These are phyloP conservation scores for Alternaria ventricosa DNA, from an alignment of 2,329 filamentous ascomycete genomes.

Conservation along the genomic window DNA sequence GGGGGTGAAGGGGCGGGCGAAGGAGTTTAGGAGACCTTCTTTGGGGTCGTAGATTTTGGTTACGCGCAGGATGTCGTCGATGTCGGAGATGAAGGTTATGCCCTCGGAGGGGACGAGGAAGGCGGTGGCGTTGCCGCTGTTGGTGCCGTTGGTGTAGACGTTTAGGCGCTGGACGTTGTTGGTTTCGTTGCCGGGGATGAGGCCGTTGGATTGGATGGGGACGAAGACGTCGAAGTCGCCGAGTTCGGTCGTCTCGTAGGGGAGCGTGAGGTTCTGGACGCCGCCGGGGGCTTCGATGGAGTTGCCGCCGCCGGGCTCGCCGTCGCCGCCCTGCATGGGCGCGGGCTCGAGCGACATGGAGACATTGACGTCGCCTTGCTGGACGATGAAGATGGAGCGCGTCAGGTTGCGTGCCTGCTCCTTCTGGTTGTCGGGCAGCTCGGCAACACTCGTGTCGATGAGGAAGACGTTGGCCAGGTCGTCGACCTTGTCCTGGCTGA, in stretches of 20 bases:
- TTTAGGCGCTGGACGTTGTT: slow-evolving; percentile 70
- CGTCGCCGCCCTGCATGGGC: slow-evolving; percentile 61
- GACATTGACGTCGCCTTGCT: slow-evolving; percentile 70
- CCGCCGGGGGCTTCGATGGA: slow-evolving; percentile 64
- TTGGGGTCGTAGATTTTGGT: slow-evolving; percentile 81
- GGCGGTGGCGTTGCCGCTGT: slow-evolving; percentile 74
- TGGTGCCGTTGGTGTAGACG: slow-evolving; percentile 69
- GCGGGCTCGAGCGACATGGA: slow-evolving; percentile 68
- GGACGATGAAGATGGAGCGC: slow-evolving; percentile 74
- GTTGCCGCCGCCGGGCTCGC: slow-evolving; percentile 57
- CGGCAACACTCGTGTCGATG: slow-evolving; percentile 66
- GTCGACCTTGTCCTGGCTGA: slow-evolving; percentile 68
- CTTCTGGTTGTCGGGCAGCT: slow-evolving; percentile 65
- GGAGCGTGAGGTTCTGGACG: slow-evolving; percentile 67
- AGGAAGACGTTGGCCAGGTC: slow-evolving; percentile 74
- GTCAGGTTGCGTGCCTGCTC: slow-evolving; percentile 77
- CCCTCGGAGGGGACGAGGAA: slow-evolving; percentile 76
- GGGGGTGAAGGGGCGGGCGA: slow-evolving; percentile 71
- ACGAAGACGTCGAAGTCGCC: slow-evolving; percentile 79
- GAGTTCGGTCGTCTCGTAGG: slow-evolving; percentile 68
- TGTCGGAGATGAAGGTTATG: slow-evolving; percentile 76
- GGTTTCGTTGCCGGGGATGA: slow-evolving; percentile 70
- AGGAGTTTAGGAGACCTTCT: slow-evolving; percentile 77
- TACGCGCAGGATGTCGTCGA: slow-evolving; percentile 80
- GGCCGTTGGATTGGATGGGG: slow-evolving; percentile 61